A percentile compares a stretch with the other conserved stretches of the same genome.
phyloP scores from a whole-genome alignment of 345 rosid species.

The Hirschfeldia incana region DNA sequence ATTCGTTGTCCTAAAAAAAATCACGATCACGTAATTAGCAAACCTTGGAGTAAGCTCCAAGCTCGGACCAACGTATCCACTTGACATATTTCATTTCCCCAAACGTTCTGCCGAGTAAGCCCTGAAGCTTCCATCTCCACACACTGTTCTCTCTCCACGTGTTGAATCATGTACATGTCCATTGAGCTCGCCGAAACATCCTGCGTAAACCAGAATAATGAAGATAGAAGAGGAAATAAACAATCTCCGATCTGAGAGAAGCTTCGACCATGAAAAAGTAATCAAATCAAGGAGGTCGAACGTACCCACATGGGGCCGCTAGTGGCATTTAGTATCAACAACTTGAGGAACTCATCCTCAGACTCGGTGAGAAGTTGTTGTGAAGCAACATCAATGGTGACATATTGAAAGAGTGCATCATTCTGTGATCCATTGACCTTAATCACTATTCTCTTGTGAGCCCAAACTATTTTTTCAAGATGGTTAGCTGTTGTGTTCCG shows the following conservation, averaged over 20 bases:
- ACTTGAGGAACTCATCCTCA: constrained; percentile 63
- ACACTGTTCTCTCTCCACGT: constrained; percentile 53
- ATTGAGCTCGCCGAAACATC: constrained; percentile 48
- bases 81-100: constrained; percentile 59
- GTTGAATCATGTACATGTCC: constrained; percentile 43
- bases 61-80: constrained; percentile 56
- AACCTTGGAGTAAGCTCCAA: constrained; percentile 48
- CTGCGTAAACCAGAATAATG: constrained; percentile 46
- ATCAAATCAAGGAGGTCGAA: constrained; percentile 5
- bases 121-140: constrained; percentile 43
- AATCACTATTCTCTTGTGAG: constrained; percentile 55
- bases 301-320: constrained; percentile 65
- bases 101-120: constrained; percentile 50
- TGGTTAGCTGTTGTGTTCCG: constrained; percentile 44
- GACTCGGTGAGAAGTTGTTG: constrained; percentile 49
- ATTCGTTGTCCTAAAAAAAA: background rate
- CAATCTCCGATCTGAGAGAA: background rate
- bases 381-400: constrained; percentile 48
- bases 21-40: constrained; percentile 37
- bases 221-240: background rate
- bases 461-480: constrained; percentile 56
- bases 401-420: constrained; percentile 61
- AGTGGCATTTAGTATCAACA: constrained; percentile 53
- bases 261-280: background rate
- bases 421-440: constrained; percentile 50